Evolutionary conservation across 192 early-diverging fungal genomes (phyloP).

Genomic region (Dissophora globulifera): DNA sequence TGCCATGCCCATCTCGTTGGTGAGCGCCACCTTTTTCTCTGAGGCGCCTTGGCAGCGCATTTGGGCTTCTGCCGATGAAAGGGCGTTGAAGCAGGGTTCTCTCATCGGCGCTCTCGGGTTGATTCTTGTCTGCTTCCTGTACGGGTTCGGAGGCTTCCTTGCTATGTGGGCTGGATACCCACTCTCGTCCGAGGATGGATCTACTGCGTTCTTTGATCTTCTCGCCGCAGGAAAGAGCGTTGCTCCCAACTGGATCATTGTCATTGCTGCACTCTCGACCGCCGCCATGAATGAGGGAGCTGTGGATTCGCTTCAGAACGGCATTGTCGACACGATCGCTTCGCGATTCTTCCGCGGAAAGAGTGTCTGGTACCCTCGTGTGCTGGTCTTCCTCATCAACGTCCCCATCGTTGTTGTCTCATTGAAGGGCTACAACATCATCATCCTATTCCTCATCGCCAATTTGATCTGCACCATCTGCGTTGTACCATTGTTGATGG

Average conservation of each 20-base stretch:
- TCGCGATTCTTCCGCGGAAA: conserved; percentile 60
- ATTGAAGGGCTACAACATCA: conserved; percentile 65
- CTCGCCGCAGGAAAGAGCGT: conserved; percentile 51
- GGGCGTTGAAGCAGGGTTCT: conserved; percentile 67
- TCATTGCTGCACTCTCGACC: conserved; percentile 67
- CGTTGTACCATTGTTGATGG: conserved; percentile 64
- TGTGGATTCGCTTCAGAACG: conserved; percentile 78
- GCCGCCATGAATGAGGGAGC: conserved; percentile 73
- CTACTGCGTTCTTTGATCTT: conserved; percentile 77
- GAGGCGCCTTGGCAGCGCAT: conserved; percentile 81
- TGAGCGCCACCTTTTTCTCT: conserved; percentile 71
- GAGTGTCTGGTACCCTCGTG: conserved; percentile 51
- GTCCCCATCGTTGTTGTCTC: conserved; percentile 62
- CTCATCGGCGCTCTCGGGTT: conserved; percentile 65
- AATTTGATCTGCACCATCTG: conserved; percentile 70
- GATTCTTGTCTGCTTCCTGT: conserved; percentile 63
- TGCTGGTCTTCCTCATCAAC: conserved; percentile 53
- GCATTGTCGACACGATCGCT: conserved; percentile 70
- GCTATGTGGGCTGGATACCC: conserved; percentile 70
- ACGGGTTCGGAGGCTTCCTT: conserved; percentile 72
- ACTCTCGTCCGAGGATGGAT: conserved; percentile 55
- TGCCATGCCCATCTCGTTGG: conserved; percentile 71
- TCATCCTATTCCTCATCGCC: conserved; percentile 70
- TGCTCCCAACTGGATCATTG: conserved; percentile 67
- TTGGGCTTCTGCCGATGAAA: conserved; percentile 72